These are phyloP conservation scores for Capsicum baccatum DNA, from an alignment of 257 asterid genomes.

Conservation along the genomic window DNA sequence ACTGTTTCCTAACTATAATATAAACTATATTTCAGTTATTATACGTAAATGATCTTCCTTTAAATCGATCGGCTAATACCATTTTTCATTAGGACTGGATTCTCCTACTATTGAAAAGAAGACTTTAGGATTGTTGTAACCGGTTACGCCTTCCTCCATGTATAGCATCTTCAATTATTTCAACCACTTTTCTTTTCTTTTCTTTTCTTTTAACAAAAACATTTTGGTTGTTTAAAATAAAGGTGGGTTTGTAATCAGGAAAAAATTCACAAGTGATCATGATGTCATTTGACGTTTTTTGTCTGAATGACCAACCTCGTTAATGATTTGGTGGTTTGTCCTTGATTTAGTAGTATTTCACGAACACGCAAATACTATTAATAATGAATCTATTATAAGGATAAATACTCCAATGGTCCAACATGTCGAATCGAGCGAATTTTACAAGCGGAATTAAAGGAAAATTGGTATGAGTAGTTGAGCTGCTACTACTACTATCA, in stretches of 20 bases:
- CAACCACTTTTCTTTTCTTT: background rate
- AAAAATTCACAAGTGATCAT: background rate
- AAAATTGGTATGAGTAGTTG: slow-evolving; percentile 6
- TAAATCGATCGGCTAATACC: no score
- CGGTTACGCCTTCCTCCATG: background rate
- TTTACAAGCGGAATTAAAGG: slow-evolving; percentile 24
- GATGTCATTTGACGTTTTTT: background rate
- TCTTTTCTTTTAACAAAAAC: background rate
- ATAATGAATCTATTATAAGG: background rate
- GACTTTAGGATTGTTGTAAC: background rate
- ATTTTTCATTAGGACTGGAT: no score
- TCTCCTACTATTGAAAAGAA: background rate
- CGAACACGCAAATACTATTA: background rate
- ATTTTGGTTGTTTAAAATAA: background rate
- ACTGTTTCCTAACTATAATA: no score
- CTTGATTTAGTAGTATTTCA: background rate
- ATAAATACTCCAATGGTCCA: background rate
- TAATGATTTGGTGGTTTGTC: background rate
- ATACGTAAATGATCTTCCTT: no score
- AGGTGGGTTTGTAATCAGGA: background rate
- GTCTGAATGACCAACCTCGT: background rate
- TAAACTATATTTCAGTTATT: no score
- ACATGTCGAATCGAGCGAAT: background rate
- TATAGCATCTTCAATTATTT: background rate
- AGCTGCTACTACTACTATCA: background rate